Evolutionary conservation across 139 green algal genomes (phyloP).

Genomic region (Ettlia oleoabundans): DNA sequence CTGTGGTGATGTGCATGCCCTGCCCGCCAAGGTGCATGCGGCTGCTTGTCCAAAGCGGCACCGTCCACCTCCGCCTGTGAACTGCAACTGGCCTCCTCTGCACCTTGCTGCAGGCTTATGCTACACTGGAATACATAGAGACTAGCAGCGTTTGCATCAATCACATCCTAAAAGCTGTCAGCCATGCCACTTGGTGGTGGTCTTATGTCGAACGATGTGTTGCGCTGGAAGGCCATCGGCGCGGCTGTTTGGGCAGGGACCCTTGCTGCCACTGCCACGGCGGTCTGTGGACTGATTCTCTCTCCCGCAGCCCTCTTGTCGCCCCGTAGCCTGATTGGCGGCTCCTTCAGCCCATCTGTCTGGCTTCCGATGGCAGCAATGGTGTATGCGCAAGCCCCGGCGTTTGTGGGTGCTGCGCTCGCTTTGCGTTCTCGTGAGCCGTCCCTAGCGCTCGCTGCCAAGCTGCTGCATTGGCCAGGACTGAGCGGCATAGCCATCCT

Average conservation of each 20-base stretch:
- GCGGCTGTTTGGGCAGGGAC: constrained; percentile 15
- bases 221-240: constrained; percentile 29
- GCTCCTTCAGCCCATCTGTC: background rate
- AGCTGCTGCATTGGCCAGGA: constrained; percentile 4
- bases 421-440: background rate
- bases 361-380: background rate
- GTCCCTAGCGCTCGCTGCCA: background rate
- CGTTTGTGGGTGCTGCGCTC: background rate
- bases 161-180: too few species aligned
- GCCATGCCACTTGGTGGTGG: background rate
- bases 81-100: too few species aligned
- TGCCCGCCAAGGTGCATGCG: too few species aligned
- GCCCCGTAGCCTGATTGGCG: constrained; percentile 6
- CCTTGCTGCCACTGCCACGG: background rate
- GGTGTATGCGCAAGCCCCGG: constrained; percentile 16
- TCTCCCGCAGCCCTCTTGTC: background rate
- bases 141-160: too few species aligned
- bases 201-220: constrained; percentile 16
- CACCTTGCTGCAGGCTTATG: too few species aligned
- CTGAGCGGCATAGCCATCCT: background rate
- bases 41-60: too few species aligned
- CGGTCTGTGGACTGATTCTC: background rate
- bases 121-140: too few species aligned
- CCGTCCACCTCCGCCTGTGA: too few species aligned
- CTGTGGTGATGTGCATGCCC: too few species aligned